Percentiles rank a stretch among this genome's conserved stretches.
Evolutionary conservation across 176 grass and related monocot species (phyloP).

Genomic region (Areca catechu): DNA sequence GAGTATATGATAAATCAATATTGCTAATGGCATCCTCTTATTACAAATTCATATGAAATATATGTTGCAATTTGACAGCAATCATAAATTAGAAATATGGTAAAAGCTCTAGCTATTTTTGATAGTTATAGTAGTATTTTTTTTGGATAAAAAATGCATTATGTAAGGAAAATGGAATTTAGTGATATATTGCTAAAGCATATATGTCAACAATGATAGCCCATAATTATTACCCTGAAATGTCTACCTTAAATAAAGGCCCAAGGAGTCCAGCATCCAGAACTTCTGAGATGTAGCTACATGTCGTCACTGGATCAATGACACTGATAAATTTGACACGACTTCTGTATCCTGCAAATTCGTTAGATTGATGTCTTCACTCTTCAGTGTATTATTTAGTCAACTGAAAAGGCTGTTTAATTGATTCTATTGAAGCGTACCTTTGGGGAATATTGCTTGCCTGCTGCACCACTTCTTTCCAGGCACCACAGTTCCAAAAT

Average conservation of each 20-base stretch:
- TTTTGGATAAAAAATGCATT: too few relatives aligned
- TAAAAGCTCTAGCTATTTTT: too few relatives aligned
- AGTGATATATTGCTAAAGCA: too few relatives aligned
- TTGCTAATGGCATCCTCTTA: too few relatives aligned
- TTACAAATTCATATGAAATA: too few relatives aligned
- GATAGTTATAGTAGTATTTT: too few relatives aligned
- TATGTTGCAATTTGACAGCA: too few relatives aligned
- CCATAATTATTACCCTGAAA: neutral
- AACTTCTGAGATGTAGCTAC: constrained; percentile 75
- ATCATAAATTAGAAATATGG: too few relatives aligned
- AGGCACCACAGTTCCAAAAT: constrained; percentile 43
- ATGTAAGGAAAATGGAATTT: too few relatives aligned
- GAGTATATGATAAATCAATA: too few relatives aligned
- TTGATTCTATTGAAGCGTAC: constrained; percentile 16
- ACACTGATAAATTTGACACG: constrained; percentile 50
- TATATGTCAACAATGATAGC: too few relatives aligned
- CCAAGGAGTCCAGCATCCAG: constrained; percentile 58
- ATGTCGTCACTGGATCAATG: constrained; percentile 47
- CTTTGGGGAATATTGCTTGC: constrained; percentile 81
- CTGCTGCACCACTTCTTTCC: constrained; percentile 53
- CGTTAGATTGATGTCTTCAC: constrained; percentile 8
- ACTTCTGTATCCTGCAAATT: constrained; percentile 68
- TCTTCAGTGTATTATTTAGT: constrained; percentile 5
- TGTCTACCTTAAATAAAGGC: constrained; percentile 64
- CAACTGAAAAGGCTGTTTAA: neutral